phyloP scores from a whole-genome alignment of 306 rosid genomes.

The Begonia masoniana region DNA sequence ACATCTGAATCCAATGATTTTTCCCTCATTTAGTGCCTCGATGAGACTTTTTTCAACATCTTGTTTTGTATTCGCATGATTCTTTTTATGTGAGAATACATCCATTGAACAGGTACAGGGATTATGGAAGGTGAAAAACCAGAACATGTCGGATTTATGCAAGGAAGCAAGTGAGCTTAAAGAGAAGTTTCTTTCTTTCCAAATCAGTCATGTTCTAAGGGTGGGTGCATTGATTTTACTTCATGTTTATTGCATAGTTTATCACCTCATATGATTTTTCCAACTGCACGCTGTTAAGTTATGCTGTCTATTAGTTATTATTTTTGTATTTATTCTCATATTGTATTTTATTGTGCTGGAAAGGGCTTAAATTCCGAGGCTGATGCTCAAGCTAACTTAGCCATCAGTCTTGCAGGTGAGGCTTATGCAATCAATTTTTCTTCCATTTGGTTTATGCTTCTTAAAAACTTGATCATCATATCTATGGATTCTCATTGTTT shows the following conservation, averaged over 20 bases:
- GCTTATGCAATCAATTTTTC: conserved; percentile 9
- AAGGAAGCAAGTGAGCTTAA: conserved; percentile 60
- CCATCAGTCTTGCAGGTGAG: conserved; percentile 59
- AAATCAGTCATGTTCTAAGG: conserved; percentile 79
- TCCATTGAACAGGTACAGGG: conserved; percentile 67
- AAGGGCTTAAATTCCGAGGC: conserved; percentile 73
- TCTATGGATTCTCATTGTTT: conserved; percentile 13
- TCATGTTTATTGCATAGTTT: neutral
- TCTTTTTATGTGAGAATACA: too few species aligned
- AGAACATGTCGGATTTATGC: conserved; percentile 41
- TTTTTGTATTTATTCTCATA: conserved; percentile 6
- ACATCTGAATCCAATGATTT: too few species aligned
- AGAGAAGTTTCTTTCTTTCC: conserved; percentile 54
- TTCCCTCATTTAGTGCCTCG: too few species aligned
- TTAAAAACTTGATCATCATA: conserved; percentile 1
- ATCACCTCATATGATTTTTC: neutral
- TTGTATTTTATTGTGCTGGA: conserved; percentile 14
- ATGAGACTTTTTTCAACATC: too few species aligned
- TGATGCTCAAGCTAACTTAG: conserved; percentile 87
- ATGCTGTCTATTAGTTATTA: conserved; percentile 2
- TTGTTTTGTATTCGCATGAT: conserved; percentile 35
- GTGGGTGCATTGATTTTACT: conserved; percentile 26
- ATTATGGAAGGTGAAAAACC: conserved; percentile 60
- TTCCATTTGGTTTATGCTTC: neutral
- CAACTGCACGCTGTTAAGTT: neutral